These are phyloP conservation scores for Blastobotrys petasosporus DNA, from an alignment of 1,139 yeast genomes.

Conservation along the genomic window DNA sequence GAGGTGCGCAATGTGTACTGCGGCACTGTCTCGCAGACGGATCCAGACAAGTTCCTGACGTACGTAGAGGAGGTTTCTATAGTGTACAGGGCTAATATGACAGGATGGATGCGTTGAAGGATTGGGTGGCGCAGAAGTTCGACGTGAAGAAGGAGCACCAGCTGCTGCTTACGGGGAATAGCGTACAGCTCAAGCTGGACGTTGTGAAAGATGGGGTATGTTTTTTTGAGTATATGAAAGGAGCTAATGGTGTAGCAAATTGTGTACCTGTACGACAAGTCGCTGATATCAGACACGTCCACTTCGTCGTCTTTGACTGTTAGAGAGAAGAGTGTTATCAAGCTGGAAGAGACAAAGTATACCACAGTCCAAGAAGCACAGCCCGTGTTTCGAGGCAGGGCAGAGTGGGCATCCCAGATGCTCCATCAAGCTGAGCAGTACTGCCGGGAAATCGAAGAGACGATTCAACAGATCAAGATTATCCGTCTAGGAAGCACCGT, in stretches of 20 bases:
- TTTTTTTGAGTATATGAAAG: neutral
- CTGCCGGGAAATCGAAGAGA: slow-evolving; percentile 12
- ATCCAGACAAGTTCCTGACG: slow-evolving; percentile 10
- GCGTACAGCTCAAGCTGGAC: slow-evolving; percentile 29
- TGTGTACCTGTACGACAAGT: slow-evolving; percentile 28
- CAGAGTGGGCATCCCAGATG: slow-evolving; percentile 17
- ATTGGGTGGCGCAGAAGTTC: slow-evolving; percentile 43
- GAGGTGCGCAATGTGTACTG: slow-evolving; percentile 10
- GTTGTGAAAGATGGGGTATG: slow-evolving; percentile 23
- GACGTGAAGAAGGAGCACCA: slow-evolving; percentile 25
- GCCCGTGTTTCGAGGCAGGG: slow-evolving; percentile 8
- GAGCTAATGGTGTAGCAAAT: slow-evolving; percentile 11
- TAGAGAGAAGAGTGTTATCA: neutral
- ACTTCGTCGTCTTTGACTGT: neutral
- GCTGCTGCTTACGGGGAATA: slow-evolving; percentile 27
- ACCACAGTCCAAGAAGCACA: slow-evolving; percentile 1
- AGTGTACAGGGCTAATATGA: neutral
- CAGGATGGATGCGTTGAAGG: slow-evolving; percentile 13
- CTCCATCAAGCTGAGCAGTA: slow-evolving; percentile 12
- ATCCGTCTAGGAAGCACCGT: slow-evolving; percentile 27
- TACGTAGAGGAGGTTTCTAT: slow-evolving; percentile 1
- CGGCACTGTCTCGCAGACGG: slow-evolving; percentile 6
- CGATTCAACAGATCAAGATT: slow-evolving; percentile 19
- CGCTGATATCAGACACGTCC: slow-evolving; percentile 13
- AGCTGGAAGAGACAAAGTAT: neutral